phyloP scores from a whole-genome alignment of 2,329 filamentous ascomycete species.

The Ophiostoma sp. region DNA sequence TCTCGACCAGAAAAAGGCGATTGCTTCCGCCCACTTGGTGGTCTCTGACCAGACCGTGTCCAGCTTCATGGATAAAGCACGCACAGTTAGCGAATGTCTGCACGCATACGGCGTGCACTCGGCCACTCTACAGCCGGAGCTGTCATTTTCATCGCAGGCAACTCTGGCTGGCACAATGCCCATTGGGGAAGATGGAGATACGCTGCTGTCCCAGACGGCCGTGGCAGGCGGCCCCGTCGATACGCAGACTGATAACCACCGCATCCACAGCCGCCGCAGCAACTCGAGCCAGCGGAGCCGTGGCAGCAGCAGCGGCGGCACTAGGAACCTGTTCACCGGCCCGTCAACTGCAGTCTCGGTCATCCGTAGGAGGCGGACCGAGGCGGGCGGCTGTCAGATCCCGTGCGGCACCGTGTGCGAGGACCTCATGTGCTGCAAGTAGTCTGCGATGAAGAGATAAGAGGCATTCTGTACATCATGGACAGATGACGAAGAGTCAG shows the following conservation, averaged over 20 bases:
- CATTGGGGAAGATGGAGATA: neutral
- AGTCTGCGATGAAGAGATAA: neutral
- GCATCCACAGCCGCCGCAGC: conserved; percentile 1
- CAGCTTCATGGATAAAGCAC: conserved; percentile 56
- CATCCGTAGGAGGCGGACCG: conserved; percentile 29
- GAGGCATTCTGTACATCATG: neutral
- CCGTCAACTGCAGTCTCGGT: conserved; percentile 24
- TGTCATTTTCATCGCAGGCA: conserved; percentile 22
- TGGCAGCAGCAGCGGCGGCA: conserved; percentile 8
- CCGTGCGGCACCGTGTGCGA: conserved; percentile 49
- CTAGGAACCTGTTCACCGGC: neutral
- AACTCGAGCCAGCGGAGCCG: neutral
- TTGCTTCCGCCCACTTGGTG: conserved; percentile 65
- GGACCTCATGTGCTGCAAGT: conserved; percentile 47
- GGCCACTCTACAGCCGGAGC: conserved; percentile 64
- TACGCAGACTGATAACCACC: neutral
- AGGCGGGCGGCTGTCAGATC: conserved; percentile 44
- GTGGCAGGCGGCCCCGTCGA: neutral
- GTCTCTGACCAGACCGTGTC: conserved; percentile 53
- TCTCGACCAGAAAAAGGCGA: conserved; percentile 62
- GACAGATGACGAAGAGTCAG: neutral
- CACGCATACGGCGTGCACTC: conserved; percentile 71
- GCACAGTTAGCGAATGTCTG: conserved; percentile 61
- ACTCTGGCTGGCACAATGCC: neutral
- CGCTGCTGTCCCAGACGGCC: neutral